phyloP scores from a whole-genome alignment of 441 rosid genomes.

The Adansonia grandidieri region DNA sequence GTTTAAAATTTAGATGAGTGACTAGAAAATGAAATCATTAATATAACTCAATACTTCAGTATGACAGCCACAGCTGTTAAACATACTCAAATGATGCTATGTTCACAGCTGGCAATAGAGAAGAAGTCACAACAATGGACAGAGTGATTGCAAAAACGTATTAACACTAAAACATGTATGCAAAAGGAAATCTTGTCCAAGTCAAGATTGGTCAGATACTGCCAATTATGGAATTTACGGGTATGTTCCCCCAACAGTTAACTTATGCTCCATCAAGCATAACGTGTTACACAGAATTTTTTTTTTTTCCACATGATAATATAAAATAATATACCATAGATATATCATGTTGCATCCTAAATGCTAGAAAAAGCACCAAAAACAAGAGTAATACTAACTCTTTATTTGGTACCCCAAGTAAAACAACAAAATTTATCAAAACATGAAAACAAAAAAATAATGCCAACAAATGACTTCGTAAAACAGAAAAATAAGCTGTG shows the following conservation, averaged over 20 bases:
- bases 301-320: neutral
- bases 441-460: neutral
- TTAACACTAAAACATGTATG: neutral
- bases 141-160: neutral
- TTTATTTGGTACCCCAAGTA: neutral
- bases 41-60: neutral
- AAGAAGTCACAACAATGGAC: neutral
- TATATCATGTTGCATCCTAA: neutral
- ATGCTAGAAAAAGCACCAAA: neutral
- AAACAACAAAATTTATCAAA: neutral
- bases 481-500: neutral
- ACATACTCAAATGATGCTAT: neutral
- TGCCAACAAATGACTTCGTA: neutral
- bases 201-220: conserved; percentile 3
- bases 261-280: neutral
- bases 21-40: neutral
- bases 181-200: neutral
- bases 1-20: neutral
- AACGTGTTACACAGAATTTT: neutral
- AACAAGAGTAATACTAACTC: neutral
- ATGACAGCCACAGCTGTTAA: neutral
- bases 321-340: neutral
- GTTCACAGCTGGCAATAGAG: neutral
- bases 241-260: neutral
- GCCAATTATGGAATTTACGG: neutral